These are phyloP conservation scores for Crithidia brevicula DNA, from an alignment of 208 protist genomes.

Conservation along the genomic window DNA sequence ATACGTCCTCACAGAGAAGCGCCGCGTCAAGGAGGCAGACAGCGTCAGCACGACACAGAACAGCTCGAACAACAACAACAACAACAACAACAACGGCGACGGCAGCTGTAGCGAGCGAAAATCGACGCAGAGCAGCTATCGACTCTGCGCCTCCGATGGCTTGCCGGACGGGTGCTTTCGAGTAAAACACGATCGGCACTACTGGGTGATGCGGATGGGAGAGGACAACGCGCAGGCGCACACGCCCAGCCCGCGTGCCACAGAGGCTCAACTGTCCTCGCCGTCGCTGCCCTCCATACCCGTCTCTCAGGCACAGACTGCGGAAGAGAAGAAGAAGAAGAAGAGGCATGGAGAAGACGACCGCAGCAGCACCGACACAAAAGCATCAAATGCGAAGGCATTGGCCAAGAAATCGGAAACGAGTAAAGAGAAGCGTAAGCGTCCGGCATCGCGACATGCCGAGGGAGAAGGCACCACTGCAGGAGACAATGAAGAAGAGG, in stretches of 20 bases:
- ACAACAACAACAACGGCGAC: neutral
- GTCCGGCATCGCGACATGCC: no score
- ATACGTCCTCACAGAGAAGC: slow-evolving; percentile 53
- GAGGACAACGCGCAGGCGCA: neutral
- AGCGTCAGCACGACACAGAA: neutral
- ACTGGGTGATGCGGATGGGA: slow-evolving; percentile 39
- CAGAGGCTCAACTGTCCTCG: neutral
- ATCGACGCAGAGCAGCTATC: slow-evolving; percentile 16
- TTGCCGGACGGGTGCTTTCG: slow-evolving; percentile 42
- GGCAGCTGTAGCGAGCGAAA: neutral
- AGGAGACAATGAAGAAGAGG: no score
- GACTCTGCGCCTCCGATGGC: slow-evolving; percentile 34
- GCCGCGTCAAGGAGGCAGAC: slow-evolving; percentile 1
- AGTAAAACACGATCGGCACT: slow-evolving; percentile 42
- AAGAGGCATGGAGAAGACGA: no score
- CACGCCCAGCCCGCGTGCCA: neutral
- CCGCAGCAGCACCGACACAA: no score
- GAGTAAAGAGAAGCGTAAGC: no score
- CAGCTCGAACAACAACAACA: neutral
- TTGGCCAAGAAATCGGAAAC: no score
- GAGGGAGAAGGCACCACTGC: no score
- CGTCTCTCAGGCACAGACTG: no score
- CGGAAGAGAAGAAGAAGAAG: no score
- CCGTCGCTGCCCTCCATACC: neutral
- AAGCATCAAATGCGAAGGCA: no score